Evolutionary conservation across 345 rosid genomes (phyloP).

Genomic region (Gossypium mustelinum): DNA sequence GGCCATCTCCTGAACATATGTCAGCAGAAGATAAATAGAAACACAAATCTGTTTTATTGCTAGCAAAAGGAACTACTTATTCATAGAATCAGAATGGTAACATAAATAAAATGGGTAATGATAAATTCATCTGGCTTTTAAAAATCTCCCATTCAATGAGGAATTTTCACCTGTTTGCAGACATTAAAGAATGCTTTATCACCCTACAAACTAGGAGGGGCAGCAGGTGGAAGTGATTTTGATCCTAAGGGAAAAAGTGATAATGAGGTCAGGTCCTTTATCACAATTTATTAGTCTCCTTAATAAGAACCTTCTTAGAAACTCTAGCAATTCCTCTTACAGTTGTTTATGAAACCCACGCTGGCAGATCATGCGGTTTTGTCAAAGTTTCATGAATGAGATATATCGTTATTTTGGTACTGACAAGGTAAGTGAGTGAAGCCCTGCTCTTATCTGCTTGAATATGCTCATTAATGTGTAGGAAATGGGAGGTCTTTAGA

Average conservation of each 20-base stretch:
- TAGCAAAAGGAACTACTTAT: neutral
- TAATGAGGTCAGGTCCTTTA: conserved; percentile 61
- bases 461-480: neutral
- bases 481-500: neutral
- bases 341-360: conserved; percentile 30
- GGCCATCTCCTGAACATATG: neutral
- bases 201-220: conserved; percentile 96
- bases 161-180: conserved; percentile 34
- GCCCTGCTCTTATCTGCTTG: neutral
- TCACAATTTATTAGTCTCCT: conserved; percentile 10
- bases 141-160: neutral
- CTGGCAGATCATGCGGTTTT: conserved; percentile 92
- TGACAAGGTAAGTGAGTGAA: conserved; percentile 60
- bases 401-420: conserved; percentile 84
- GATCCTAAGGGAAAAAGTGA: conserved; percentile 99
- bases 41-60: neutral
- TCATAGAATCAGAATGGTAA: neutral
- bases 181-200: conserved; percentile 93
- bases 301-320: conserved; percentile 19
- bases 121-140: neutral
- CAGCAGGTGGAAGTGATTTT: conserved; percentile 99
- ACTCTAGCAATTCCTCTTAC: conserved; percentile 25
- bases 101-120: neutral
- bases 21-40: conserved; percentile 11
- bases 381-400: conserved; percentile 99